Conservation (phyloP, 2,329 filamentous ascomycete species). For the Phoma herbarum region DNA sequence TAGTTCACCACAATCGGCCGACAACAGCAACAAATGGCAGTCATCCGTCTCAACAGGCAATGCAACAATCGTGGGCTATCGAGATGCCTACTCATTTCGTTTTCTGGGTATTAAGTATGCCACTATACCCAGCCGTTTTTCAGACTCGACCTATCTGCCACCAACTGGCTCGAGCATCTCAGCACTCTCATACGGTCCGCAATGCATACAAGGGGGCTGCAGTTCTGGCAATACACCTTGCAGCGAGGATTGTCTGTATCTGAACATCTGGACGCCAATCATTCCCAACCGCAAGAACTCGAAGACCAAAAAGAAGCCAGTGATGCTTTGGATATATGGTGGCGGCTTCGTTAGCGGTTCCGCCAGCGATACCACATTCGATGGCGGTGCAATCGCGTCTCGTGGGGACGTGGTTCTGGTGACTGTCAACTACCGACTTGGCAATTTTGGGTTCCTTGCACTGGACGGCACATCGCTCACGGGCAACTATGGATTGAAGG, state of each 20-base stretch:
- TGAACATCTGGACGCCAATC: constrained; percentile 52
- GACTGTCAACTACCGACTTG: constrained; percentile 55
- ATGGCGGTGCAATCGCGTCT: constrained; percentile 58
- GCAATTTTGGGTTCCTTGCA: constrained; percentile 48
- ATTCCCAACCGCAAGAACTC: constrained; percentile 42
- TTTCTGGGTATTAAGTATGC: constrained; percentile 62
- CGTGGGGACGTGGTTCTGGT: constrained; percentile 58
- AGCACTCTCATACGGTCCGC: constrained; percentile 44
- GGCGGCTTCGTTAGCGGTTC: constrained; percentile 55
- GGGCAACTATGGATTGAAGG: constrained; percentile 61
- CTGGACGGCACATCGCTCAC: constrained; percentile 55
- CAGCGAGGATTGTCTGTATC: constrained; percentile 58
- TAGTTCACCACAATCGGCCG: constrained; percentile 4
- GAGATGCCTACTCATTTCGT: constrained; percentile 59
- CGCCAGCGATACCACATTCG: constrained; percentile 56
- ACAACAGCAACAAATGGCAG: constrained; percentile 23
- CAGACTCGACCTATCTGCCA: constrained; percentile 55
- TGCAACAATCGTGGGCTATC: constrained; percentile 48
- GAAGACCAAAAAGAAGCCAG: constrained; percentile 49
- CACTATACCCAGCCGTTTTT: constrained; percentile 56
- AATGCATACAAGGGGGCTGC: constrained; percentile 54
- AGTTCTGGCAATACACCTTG: constrained; percentile 25
- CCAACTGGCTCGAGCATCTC: constrained; percentile 46
- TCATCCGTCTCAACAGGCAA: constrained; percentile 31
- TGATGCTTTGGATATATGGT: constrained; percentile 60